Evolutionary conservation across 2,329 filamentous ascomycete species (phyloP), one percentile per base, ranked within the genome.

Genomic region (Ophiostoma australiae): DNA sequence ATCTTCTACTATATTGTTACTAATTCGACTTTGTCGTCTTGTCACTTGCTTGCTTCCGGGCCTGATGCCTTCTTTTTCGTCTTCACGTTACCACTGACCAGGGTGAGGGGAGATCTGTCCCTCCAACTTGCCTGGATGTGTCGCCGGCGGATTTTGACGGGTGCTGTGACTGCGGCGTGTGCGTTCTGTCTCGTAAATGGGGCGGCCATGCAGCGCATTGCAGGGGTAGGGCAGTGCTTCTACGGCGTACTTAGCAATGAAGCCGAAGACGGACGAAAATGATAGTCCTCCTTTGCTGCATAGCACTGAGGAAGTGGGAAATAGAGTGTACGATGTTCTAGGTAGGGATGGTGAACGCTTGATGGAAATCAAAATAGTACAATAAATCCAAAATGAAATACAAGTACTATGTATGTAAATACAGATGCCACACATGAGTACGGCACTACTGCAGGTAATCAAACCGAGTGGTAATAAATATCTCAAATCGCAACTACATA

Each of bases 181-280:
- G 61, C 17, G 52, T 48, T 11, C 52, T 58, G 52, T 58, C 17
- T 10, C 61, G 61, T 37, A 65, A 6, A 48, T 37, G 61, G 61
- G n/a, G 63, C 35, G 63, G 63, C 33, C 63, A 66, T 41, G 63
- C 63, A 65, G 61, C 61, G 7, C 6, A 15, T 65, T 65, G 61
- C 63, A 39, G 33, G 33, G 35, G 35, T 66, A 31, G 37, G 27
- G 63, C 35, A 66, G 23, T 39, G 20, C 63, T 11, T 58, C 6
- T 39, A 35, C 17, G 8, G 33, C n/a, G 23, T 2, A 3, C 7
- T 3, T 33, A 27, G 65, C 48, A 27, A 27, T 39, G 39, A 27
- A 41, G 23, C 41, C 35, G 65, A 63, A 52, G 37, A 39, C 66
- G n/a, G 39, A 71, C 66, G 31, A 69, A 68, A 69, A 52, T 35